Evolutionary conservation across 1,284 basidiomycete genomes (phyloP), one percentile per base, ranked within the genome.

Genomic region (Hemileia vastatrix): DNA sequence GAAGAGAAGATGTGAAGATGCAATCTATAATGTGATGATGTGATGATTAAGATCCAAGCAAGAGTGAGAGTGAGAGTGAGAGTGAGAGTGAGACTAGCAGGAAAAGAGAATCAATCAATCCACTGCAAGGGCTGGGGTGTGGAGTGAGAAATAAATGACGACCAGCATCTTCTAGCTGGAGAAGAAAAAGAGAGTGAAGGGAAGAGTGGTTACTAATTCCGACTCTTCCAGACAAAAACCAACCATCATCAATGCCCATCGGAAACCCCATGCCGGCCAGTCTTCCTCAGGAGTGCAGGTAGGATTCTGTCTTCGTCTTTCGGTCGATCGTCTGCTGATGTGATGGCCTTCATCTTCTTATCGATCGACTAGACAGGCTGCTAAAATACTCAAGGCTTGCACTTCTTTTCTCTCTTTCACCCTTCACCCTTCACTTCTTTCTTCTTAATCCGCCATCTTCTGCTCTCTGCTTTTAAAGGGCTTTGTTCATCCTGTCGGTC

Each of bases 191-290:
- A n/a, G n/a, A n/a, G n/a, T n/a, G n/a, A n/a, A n/a, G n/a, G n/a
- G n/a, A n/a, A n/a, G n/a, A n/a, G n/a, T n/a, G n/a, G n/a, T n/a
- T n/a, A n/a, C n/a, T n/a, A n/a, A n/a, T n/a, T n/a, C n/a, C n/a
- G n/a, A n/a, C n/a, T n/a, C n/a, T n/a, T n/a, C n/a, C n/a, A n/a
- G n/a, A n/a, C n/a, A n/a, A n/a, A n/a, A n/a, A n/a, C n/a, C n/a
- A n/a, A n/a, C n/a, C n/a, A n/a, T n/a, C n/a, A n/a, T 47, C 44
- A 47, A 62, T 62, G 59, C 43, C 52, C 6, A 54, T 62, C 52
- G 59, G 52, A 4, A 62, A 62, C 32, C 59, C 59, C 15, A 27
- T 62, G 11, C 59, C 59, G 4, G 32, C 53, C n/a, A 54, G 43
- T 24, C 50, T 62, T 6, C 59, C 59, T 40, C 59, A 48, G 4